These are phyloP conservation scores for Staphylotrichum longicolle DNA, from an alignment of 495 filamentous ascomycete genomes.

Conservation along the genomic window DNA sequence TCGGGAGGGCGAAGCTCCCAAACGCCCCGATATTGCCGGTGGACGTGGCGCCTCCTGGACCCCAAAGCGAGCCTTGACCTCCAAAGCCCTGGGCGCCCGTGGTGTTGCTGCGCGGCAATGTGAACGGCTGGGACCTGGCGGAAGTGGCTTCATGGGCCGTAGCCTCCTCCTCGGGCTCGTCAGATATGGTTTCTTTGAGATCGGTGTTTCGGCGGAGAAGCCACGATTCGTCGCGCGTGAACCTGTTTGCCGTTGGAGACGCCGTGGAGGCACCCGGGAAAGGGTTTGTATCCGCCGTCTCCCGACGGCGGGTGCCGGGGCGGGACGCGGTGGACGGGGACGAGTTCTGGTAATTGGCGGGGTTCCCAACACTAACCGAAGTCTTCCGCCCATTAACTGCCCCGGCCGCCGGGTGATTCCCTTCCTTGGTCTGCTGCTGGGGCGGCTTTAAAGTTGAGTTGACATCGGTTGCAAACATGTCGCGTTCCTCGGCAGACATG, in stretches of 20 bases:
- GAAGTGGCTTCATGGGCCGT: conserved; percentile 20
- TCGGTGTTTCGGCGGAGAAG: conserved; percentile 73
- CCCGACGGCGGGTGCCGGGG: conserved; percentile 73
- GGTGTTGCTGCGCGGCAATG: conserved; percentile 70
- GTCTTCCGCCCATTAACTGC: conserved; percentile 64
- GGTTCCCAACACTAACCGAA: conserved; percentile 62
- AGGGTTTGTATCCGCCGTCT: conserved; percentile 78
- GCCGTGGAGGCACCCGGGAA: conserved; percentile 53
- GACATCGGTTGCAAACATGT: conserved; percentile 80
- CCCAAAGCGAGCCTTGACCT: conserved; percentile 64
- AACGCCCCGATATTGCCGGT: conserved; percentile 79
- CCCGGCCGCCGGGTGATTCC: conserved; percentile 46
- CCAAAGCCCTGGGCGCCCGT: conserved; percentile 41
- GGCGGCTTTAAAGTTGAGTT: conserved; percentile 92
- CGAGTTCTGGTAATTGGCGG: conserved; percentile 46
- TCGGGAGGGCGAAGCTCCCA: conserved; percentile 70
- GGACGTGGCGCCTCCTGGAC: conserved; percentile 43
- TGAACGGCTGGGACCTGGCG: conserved; percentile 52
- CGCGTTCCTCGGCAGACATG: conserved; percentile 79
- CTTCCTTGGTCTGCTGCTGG: conserved; percentile 73
- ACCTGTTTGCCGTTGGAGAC: conserved; percentile 52
- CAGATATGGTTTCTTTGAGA: conserved; percentile 45
- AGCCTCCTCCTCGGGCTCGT: conserved; percentile 48
- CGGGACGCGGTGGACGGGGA: conserved; percentile 66
- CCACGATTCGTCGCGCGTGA: conserved; percentile 53